A percentile compares a stretch with the other conserved stretches of the same genome.
Evolutionary conservation across 169 alveolate genomes (phyloP).

Genomic region (Eimeria acervulina): DNA sequence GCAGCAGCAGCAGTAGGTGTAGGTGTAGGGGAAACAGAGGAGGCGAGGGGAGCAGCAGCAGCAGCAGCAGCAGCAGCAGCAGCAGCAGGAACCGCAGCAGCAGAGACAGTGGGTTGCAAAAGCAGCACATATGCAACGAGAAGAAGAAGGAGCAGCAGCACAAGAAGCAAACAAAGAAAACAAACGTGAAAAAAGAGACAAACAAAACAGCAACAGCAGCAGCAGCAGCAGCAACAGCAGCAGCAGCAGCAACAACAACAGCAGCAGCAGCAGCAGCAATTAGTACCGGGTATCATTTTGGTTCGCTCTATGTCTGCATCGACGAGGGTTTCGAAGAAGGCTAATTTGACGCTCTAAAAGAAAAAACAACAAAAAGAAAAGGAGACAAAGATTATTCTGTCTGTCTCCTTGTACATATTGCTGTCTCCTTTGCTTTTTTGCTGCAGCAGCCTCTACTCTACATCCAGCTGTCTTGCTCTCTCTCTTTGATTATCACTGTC

Average conservation of each 20-base stretch:
- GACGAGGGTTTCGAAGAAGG: conserved; percentile 91
- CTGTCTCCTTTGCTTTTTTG: too few species aligned
- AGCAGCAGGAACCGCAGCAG: too few species aligned
- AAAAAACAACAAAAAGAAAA: not conserved
- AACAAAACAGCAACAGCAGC: not conserved
- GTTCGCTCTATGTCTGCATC: conserved; percentile 92
- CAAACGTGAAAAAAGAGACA: not conserved
- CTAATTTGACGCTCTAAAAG: conserved; percentile 89
- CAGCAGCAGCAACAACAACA: not conserved
- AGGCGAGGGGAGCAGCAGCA: not conserved
- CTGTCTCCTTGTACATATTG: not conserved
- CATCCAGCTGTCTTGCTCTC: too few species aligned
- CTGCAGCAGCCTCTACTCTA: too few species aligned
- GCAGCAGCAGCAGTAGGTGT: too few species aligned
- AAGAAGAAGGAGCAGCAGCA: too few species aligned
- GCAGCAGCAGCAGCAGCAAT: not conserved
- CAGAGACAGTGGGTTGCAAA: too few species aligned
- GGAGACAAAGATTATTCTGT: not conserved
- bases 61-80: not conserved
- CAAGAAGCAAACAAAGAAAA: too few species aligned
- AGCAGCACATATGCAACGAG: too few species aligned
- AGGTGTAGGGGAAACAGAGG: too few species aligned
- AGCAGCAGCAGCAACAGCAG: not conserved
- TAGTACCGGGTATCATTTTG: conserved; percentile 89
- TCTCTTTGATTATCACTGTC: not conserved